Evolutionary conservation across 1,139 yeast genomes (phyloP).

Genomic region (Hemisphaericaspora subhashii): DNA sequence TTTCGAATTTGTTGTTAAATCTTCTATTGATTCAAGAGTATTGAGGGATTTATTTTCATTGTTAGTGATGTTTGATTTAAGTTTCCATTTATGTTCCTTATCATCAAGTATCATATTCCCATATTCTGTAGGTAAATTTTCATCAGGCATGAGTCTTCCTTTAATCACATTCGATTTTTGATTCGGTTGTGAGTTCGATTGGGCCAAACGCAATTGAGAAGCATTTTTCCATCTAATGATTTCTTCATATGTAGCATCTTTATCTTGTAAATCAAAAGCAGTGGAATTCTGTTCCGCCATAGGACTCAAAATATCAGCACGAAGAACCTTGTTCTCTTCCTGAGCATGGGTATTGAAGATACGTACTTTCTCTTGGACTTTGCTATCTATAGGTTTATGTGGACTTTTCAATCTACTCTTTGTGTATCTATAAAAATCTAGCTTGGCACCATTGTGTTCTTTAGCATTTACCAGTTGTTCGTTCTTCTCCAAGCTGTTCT

Average conservation of each 20-base stretch:
- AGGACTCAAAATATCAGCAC: not conserved
- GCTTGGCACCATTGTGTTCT: not conserved
- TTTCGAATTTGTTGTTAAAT: slow-evolving; percentile 27
- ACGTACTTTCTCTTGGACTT: not conserved
- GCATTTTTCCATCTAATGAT: slow-evolving; percentile 38
- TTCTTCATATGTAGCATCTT: not conserved
- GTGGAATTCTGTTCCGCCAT: no score
- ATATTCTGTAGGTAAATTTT: slow-evolving; percentile 36
- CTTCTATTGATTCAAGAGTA: slow-evolving; percentile 47
- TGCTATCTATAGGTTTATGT: not conserved
- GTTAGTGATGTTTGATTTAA: slow-evolving; percentile 29
- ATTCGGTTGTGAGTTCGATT: not conserved
- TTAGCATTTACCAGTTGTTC: not conserved
- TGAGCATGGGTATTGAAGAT: not conserved
- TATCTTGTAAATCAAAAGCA: no score
- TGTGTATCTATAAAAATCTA: not conserved
- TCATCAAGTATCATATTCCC: slow-evolving; percentile 43
- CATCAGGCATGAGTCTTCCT: slow-evolving; percentile 37
- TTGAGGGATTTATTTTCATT: slow-evolving; percentile 14
- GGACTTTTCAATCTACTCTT: slow-evolving; percentile 3
- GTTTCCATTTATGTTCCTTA: slow-evolving; percentile 38
- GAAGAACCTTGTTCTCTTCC: not conserved
- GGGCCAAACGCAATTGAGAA: slow-evolving; percentile 31
- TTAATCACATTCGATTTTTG: slow-evolving; percentile 11
- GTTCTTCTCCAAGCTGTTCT: not conserved